Percentiles rank a stretch among this genome's conserved stretches.
phyloP scores from a whole-genome alignment of 192 early-diverging fungal species.

The Physocladia obscura region DNA sequence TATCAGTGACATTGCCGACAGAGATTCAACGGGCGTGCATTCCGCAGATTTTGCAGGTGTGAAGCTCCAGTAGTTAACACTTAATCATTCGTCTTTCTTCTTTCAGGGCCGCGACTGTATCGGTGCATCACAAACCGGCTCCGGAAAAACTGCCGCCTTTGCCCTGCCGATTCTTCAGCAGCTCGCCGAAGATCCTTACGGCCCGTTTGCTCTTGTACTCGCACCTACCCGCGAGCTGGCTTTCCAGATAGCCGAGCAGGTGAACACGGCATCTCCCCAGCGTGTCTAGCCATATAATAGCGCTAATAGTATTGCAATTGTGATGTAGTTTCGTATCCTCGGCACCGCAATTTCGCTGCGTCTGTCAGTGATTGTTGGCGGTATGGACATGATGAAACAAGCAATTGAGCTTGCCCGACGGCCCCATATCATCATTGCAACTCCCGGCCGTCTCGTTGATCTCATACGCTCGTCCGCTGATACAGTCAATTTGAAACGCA shows the following conservation, averaged over 20 bases:
- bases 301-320: background rate
- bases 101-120: constrained; percentile 47
- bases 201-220: constrained; percentile 88
- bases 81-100: constrained; percentile 15
- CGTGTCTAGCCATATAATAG: too few species aligned
- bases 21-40: constrained; percentile 94
- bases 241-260: constrained; percentile 89
- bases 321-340: constrained; percentile 83
- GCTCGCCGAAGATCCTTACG: constrained; percentile 93
- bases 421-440: constrained; percentile 93
- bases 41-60: constrained; percentile 68
- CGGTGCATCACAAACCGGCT: constrained; percentile 93
- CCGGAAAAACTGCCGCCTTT: constrained; percentile 97
- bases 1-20: constrained; percentile 83
- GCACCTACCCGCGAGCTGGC: constrained; percentile 76
- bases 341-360: constrained; percentile 83
- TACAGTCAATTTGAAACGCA: constrained; percentile 68
- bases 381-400: constrained; percentile 82
- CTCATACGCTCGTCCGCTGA: constrained; percentile 80
- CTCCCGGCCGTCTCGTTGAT: constrained; percentile 92
- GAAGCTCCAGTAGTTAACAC: too few species aligned
- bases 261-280: background rate
- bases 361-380: constrained; percentile 88
- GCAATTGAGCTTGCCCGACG: constrained; percentile 77
- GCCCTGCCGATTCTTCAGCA: constrained; percentile 95